phyloP scores from a whole-genome alignment of 257 asterid genomes.

The Cordia subcordata region DNA sequence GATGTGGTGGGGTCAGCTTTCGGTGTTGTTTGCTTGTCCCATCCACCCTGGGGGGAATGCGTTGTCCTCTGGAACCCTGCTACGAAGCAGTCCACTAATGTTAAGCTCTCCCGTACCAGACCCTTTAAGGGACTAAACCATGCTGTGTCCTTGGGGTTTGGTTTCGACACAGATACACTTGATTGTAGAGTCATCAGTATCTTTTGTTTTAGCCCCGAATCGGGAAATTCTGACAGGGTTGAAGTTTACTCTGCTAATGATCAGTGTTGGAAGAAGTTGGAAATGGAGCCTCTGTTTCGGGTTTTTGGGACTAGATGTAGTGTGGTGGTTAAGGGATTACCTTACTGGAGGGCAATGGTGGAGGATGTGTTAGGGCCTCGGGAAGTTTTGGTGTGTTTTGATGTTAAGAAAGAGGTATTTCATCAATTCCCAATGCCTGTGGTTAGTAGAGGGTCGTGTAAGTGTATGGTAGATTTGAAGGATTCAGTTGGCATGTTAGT shows the following conservation, averaged over 20 bases:
- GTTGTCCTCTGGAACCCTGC: conserved; percentile 2
- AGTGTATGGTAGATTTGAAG: conserved; percentile 6
- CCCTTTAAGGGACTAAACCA: background rate
- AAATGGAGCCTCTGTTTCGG: background rate
- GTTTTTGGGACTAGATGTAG: background rate
- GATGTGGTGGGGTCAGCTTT: conserved; percentile 2
- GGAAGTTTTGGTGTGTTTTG: background rate
- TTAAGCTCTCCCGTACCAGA: background rate
- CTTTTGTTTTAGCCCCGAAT: background rate
- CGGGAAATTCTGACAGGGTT: background rate
- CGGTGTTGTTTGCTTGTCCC: background rate
- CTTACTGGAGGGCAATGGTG: conserved; percentile 6
- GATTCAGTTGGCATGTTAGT: conserved; percentile 8
- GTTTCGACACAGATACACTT: background rate
- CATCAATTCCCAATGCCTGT: background rate
- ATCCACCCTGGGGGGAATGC: background rate
- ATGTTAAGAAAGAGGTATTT: background rate
- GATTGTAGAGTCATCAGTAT: background rate
- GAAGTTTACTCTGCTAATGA: background rate
- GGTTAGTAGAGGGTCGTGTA: background rate
- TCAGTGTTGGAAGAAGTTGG: background rate
- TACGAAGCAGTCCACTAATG: background rate
- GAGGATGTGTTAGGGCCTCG: background rate
- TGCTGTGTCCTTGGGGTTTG: background rate
- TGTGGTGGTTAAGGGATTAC: conserved; percentile 7